Conservation (phyloP, 2,329 filamentous ascomycete genomes). For the Hypoxylon sp. region DNA sequence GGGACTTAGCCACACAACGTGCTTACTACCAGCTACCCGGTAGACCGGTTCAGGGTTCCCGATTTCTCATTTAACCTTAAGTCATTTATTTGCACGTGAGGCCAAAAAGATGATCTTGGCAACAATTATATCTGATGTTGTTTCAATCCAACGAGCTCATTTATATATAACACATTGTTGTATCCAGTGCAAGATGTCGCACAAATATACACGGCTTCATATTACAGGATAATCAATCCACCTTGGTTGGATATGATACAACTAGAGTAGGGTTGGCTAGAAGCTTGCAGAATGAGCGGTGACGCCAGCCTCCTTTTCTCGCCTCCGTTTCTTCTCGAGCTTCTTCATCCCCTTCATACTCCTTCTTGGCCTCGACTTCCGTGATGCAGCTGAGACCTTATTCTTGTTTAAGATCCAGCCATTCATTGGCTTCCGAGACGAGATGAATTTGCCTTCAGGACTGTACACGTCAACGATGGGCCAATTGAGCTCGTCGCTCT, state of each 20-base stretch:
- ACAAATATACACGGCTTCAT: slow-evolving; percentile 8
- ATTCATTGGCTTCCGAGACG: slow-evolving; percentile 75
- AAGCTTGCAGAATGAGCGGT: neutral
- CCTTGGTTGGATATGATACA: slow-evolving; percentile 3
- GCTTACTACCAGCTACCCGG: slow-evolving; percentile 13
- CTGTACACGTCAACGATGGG: slow-evolving; percentile 88
- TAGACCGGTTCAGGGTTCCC: slow-evolving; percentile 37
- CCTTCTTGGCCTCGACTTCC: slow-evolving; percentile 71
- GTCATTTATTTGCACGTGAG: slow-evolving; percentile 8
- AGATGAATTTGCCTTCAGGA: slow-evolving; percentile 86
- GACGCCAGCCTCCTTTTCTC: slow-evolving; percentile 35
- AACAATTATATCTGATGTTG: neutral
- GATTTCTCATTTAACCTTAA: slow-evolving; percentile 25
- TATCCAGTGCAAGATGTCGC: neutral
- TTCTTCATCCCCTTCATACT: slow-evolving; percentile 78
- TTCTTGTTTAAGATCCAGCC: slow-evolving; percentile 77
- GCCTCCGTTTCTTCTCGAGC: slow-evolving; percentile 60
- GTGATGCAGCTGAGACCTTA: slow-evolving; percentile 63
- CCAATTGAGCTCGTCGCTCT: slow-evolving; percentile 61
- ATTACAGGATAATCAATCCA: neutral
- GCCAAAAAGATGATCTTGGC: slow-evolving; percentile 1
- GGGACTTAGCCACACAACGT: neutral
- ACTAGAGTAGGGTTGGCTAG: neutral
- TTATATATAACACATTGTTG: neutral
- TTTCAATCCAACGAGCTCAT: neutral